Evolutionary conservation across 225 moss, liverwort and hornwort species (phyloP).

Genomic region (Neckera pumila): DNA sequence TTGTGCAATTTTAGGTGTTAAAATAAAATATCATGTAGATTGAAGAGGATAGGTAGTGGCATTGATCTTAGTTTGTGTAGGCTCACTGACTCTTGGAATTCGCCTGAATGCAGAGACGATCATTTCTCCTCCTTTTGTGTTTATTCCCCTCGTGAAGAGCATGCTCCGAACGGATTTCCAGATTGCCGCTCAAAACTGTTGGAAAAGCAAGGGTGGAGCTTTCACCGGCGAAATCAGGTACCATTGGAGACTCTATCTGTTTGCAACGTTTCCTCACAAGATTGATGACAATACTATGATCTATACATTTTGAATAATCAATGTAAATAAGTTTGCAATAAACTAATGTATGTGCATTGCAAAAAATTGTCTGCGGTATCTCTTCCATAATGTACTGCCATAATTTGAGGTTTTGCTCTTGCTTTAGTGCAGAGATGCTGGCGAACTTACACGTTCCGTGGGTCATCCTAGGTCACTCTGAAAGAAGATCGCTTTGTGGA

Average conservation of each 20-base stretch:
- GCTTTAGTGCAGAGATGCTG: constrained; percentile 93
- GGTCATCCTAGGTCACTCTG: constrained; percentile 92
- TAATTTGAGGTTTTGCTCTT: constrained; percentile 27
- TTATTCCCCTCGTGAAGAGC: constrained; percentile 59
- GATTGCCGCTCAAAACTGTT: constrained; percentile 85
- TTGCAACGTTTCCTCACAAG: neutral
- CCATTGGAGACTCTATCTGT: neutral
- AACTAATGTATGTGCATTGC: too few species aligned
- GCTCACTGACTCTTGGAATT: neutral
- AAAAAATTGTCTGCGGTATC: neutral
- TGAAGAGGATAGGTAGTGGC: neutral
- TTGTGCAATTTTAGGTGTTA: neutral
- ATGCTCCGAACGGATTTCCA: constrained; percentile 72
- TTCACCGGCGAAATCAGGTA: constrained; percentile 98
- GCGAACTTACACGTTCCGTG: constrained; percentile 66
- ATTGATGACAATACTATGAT: neutral
- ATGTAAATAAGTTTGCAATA: neutral
- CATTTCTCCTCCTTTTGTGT: constrained; percentile 72
- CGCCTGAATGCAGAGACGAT: constrained; percentile 49
- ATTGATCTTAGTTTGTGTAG: neutral
- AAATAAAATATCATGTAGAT: neutral
- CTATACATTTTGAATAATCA: neutral
- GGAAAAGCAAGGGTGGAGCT: constrained; percentile 77
- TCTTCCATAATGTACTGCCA: neutral
- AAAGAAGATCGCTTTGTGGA: constrained; percentile 54